A percentile compares a stretch with the other conserved stretches of the same genome.
Conservation (phyloP, 495 filamentous ascomycete species). For the Aspergillus incahuasiensis region DNA sequence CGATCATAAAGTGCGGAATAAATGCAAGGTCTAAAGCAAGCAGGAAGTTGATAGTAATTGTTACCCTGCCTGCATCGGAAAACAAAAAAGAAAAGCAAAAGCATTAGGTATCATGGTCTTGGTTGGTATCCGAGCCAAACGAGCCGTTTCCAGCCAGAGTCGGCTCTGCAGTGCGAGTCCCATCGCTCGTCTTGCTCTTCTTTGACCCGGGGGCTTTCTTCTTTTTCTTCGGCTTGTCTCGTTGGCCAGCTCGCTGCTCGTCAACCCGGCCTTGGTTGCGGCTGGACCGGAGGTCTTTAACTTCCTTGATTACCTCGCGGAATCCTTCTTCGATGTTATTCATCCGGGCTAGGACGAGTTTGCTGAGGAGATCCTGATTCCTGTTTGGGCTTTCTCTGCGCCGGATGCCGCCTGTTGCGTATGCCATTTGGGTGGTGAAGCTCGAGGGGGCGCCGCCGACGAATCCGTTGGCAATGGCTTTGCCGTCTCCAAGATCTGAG, state of each 20-base stretch:
- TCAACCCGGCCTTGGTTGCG: conserved; percentile 30
- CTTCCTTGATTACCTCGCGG: conserved; percentile 77
- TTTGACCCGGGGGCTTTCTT: conserved; percentile 20
- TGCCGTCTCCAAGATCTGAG: conserved; percentile 69
- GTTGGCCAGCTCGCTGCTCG: conserved; percentile 19
- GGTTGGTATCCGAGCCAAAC: neutral
- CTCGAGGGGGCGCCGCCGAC: conserved; percentile 62
- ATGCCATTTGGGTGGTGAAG: conserved; percentile 74
- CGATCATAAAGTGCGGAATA: neutral
- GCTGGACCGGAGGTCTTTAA: conserved; percentile 55
- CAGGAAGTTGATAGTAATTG: neutral
- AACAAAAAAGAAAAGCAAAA: neutral
- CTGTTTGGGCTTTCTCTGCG: conserved; percentile 33
- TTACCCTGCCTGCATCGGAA: neutral
- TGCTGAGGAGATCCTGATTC: conserved; percentile 66
- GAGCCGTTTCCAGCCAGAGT: neutral
- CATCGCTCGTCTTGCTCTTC: conserved; percentile 22
- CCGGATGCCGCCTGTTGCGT: conserved; percentile 51
- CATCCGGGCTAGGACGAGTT: conserved; percentile 87
- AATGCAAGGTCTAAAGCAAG: neutral
- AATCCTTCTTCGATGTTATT: conserved; percentile 84
- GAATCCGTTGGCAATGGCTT: conserved; percentile 48
- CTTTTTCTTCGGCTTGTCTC: conserved; percentile 33
- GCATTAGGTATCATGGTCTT: neutral
- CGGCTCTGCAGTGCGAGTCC: neutral